Percentiles rank a stretch among this genome's conserved stretches.
Conservation (phyloP, 179 eudicot genomes). For the Dionaea muscipula region DNA sequence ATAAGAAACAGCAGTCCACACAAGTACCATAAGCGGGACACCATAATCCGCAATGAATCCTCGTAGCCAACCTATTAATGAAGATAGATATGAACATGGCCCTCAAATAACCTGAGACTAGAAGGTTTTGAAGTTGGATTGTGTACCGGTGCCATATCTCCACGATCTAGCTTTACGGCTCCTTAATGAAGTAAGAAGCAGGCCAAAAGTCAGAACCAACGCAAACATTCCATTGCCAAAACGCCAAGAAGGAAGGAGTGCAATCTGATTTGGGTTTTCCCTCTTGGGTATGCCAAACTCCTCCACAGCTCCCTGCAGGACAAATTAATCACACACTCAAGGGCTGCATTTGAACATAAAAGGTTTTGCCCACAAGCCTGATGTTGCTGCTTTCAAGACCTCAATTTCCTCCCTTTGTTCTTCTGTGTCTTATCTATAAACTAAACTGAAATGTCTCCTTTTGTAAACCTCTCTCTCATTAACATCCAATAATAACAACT, state of each 20-base stretch:
- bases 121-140: conserved; percentile 2
- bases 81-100: not conserved
- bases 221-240: conserved; percentile 99
- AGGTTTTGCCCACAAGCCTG: no score
- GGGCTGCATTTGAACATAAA: no score
- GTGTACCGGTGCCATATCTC: conserved; percentile 88
- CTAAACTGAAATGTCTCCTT: no score
- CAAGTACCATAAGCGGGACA: conserved; percentile 91
- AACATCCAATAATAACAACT: no score
- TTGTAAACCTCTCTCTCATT: no score
- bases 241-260: conserved; percentile 82
- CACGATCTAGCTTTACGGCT: conserved; percentile 97
- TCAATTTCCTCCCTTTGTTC: no score
- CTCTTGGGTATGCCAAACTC: conserved; percentile 78
- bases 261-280: conserved; percentile 49
- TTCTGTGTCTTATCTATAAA: no score
- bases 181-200: conserved; percentile 64
- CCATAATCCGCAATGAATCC: conserved; percentile 95
- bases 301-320: conserved; percentile 74
- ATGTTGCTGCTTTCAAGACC: no score
- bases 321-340: not conserved
- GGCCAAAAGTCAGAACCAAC: conserved; percentile 86
- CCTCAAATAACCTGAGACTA: not conserved
- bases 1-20: conserved; percentile 91
- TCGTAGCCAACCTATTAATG: conserved; percentile 61